Evolutionary conservation across 2,329 filamentous ascomycete genomes (phyloP), one percentile per base, ranked within the genome.

Genomic region (Stagonosporopsis cucurbitacearum): DNA sequence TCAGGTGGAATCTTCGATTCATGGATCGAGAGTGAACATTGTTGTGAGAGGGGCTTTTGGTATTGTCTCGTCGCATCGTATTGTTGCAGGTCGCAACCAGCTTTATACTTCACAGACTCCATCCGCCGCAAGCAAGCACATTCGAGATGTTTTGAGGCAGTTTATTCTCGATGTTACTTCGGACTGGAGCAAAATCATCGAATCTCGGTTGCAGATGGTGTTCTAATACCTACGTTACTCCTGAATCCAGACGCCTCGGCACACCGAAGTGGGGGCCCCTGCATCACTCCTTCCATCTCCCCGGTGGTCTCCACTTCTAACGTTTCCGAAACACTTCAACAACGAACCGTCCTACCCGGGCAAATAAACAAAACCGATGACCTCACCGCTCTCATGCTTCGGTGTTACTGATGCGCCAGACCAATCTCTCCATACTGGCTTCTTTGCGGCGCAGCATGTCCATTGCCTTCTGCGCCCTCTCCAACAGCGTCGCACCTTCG

Each of bases 381-480:
- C 20, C 30, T 56, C 47, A 49, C 53, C 37, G 47, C 42, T 36
- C 20, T 32, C 15, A 33, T 36, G 48, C 36, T 20, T 37, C 28
- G 6, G 15, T 57, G 49, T 76, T 73, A 28, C 69, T 64, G 23
- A 77, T 60, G 37, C 64, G 64, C 71, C 75, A 76, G 0, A 81
- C 76, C 54, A 81, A 58, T 36, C 78, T 73, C 68, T 80, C 78
- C 20, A 77, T 79, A 57, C 78, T 81, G 23, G 75, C 75, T 40
- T 78, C 75, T 57, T 78, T 79, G 44, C 74, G 70, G 50, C 79
- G 71, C 52, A 81, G 63, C 56, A 74, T 64, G 64, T 77, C 69
- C 70, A 82, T 67, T 3, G 79, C 80, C 17, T 65, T 73, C 57
- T 81, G 74, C 37, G 75, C 76, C 42, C 77, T 67, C 50, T 78